Evolutionary conservation across 306 rosid species (phyloP).

Genomic region (Pyrus communis): DNA sequence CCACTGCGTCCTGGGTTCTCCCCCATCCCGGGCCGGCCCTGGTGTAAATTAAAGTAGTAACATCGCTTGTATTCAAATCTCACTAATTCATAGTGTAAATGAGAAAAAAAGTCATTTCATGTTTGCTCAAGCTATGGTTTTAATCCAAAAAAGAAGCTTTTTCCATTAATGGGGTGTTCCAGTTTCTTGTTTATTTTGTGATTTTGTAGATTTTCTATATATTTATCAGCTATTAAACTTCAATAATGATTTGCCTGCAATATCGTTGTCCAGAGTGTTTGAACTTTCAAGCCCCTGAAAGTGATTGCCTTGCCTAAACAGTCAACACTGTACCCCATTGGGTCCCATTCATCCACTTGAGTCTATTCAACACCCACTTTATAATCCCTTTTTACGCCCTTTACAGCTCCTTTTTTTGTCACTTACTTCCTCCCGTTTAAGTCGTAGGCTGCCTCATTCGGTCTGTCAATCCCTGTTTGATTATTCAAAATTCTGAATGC

Average conservation of each 20-base stretch:
- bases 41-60: neutral
- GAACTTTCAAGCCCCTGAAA: constrained; percentile 16
- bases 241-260: constrained; percentile 10
- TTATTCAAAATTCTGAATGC: constrained; percentile 19
- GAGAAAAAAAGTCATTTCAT: neutral
- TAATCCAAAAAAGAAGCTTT: neutral
- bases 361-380: constrained; percentile 31
- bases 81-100: neutral
- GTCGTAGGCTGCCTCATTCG: neutral
- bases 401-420: constrained; percentile 18
- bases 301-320: constrained; percentile 25
- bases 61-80: constrained; percentile 2
- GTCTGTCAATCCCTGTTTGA: neutral
- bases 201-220: neutral
- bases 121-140: neutral
- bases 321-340: constrained; percentile 1
- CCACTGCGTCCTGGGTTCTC: neutral
- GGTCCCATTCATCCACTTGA: constrained; percentile 41
- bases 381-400: constrained; percentile 12
- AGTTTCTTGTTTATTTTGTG: neutral
- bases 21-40: neutral
- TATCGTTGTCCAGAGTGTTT: constrained; percentile 3
- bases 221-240: constrained; percentile 1
- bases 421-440: too few relatives aligned
- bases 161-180: neutral